Conservation (phyloP, 805 yeast genomes). For the Scheffersomyces stipitis region DNA sequence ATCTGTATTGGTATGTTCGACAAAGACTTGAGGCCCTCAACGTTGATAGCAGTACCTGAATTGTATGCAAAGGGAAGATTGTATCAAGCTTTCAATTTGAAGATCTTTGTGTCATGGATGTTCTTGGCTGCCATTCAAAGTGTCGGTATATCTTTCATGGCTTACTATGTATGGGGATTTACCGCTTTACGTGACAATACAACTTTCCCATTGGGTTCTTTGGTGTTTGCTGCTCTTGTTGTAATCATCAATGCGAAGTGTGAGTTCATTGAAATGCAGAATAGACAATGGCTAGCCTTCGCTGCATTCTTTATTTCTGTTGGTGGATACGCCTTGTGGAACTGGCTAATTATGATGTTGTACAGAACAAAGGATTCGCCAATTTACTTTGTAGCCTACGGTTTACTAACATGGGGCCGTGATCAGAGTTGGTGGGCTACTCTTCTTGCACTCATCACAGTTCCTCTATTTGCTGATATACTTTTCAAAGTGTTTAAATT, state of each 20-base stretch:
- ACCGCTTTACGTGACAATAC: conserved; percentile 69
- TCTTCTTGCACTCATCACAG: conserved; percentile 51
- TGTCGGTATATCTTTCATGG: conserved; percentile 64
- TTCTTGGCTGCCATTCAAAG: conserved; percentile 71
- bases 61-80: conserved; percentile 75
- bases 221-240: conserved; percentile 71
- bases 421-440: conserved; percentile 90
- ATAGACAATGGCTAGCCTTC: conserved; percentile 65
- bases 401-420: conserved; percentile 71
- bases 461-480: conserved; percentile 69
- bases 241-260: conserved; percentile 74
- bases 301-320: conserved; percentile 69
- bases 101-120: conserved; percentile 76
- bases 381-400: conserved; percentile 71
- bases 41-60: conserved; percentile 89
- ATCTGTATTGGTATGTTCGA: conserved; percentile 94
- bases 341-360: conserved; percentile 69
- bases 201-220: conserved; percentile 77
- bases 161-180: conserved; percentile 70
- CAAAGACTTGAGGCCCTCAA: conserved; percentile 83
- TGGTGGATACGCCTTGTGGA: conserved; percentile 87
- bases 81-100: conserved; percentile 70
- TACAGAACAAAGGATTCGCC: conserved; percentile 52
- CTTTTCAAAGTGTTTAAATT: conserved; percentile 56
- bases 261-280: conserved; percentile 78